Base-by-base conservation (phyloP, 2,329 filamentous ascomycete genomes). In the Apiospora phragmitis region DNA sequence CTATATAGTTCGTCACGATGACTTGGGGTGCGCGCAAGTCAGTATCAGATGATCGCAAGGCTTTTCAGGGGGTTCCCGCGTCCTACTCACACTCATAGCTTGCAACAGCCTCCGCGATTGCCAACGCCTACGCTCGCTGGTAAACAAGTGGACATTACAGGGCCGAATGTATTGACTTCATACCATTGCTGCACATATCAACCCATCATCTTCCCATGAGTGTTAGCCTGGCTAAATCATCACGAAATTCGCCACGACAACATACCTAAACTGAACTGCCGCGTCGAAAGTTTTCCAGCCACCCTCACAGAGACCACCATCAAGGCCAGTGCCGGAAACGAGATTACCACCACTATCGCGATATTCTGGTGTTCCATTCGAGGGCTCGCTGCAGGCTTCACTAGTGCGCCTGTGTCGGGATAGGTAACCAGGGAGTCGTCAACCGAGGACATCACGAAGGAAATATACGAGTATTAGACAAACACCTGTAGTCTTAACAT, bases 171-270 rank as follows among this genome's bases (percentile, higher is more conserved):
- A 29, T 16, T 26, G 21, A n/a, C 38, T 21, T 55, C 72, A 51
- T 72, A 76, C 75, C 75, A 76, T 75, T 38, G 75, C 74, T 70
- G 73, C 71, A 69, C 74, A 75, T 45, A 74, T 71, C 24, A 76
- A 69, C 7, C 69, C 65, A 66, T 76, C 75, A 68, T 75, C 74
- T 75, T 65, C 18, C 21, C 71, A 68, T 18, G 26, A 49, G 59
- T 49, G 43, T 72, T 47, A 75, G 74, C 49, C 51, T 29, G 12
- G 41, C 3, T 24, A 24, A 9, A 29, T 6, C 29, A 24, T 14
- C 21, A 16, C 35, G 18, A 35, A 32, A n/a, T 21, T 35, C 45
- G 32, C 18, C 12, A 32, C 29, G 21, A 12, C 3, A 14, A 49
- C 73, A 72, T 67, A 75, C 73, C 75, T 38, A 71, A 62, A 3